Evolutionary conservation across 2,329 filamentous ascomycete species (phyloP).

Genomic region (Neocatenulostroma microsporum): DNA sequence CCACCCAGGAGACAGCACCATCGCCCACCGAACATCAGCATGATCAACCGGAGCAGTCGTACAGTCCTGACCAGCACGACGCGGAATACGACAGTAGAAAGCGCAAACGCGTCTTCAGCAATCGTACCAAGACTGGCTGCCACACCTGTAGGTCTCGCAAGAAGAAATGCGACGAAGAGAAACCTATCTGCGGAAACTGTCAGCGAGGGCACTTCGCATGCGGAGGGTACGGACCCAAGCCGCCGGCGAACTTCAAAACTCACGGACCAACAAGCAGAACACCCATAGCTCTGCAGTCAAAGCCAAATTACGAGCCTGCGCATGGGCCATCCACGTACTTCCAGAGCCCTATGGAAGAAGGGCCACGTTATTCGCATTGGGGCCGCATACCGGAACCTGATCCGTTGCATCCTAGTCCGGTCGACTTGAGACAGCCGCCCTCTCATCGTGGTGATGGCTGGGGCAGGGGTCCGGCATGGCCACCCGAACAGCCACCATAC

Average conservation of each 20-base stretch:
- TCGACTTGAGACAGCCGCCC: conserved; percentile 3
- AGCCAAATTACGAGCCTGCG: conserved; percentile 12
- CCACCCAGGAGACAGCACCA: conserved; percentile 13
- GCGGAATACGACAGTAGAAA: conserved; percentile 45
- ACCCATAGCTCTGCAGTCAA: conserved; percentile 14
- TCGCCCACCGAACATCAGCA: conserved; percentile 28
- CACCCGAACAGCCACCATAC: conserved; percentile 3
- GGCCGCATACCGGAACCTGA: conserved; percentile 9
- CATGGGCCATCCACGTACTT: conserved; percentile 11
- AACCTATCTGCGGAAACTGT: conserved; percentile 90
- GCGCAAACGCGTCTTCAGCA: conserved; percentile 77
- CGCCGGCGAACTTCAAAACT: conserved; percentile 11
- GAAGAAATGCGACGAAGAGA: conserved; percentile 96
- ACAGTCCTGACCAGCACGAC: conserved; percentile 23
- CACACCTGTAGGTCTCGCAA: conserved; percentile 85
- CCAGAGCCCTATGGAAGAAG: conserved; percentile 5
- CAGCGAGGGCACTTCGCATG: conserved; percentile 83
- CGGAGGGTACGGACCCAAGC: conserved; percentile 65
- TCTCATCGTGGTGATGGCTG: conserved; percentile 3
- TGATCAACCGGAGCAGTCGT: conserved; percentile 31
- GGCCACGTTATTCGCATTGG: conserved; percentile 15
- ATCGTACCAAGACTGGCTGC: conserved; percentile 91
- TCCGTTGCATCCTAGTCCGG: conserved; percentile 1
- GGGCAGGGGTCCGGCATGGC: conserved; percentile 7
- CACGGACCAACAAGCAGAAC: conserved; percentile 9